A percentile compares a stretch with the other conserved stretches of the same genome.
Conservation (phyloP, 1,139 yeast species). For the Protomyces arabidopsidicola region DNA sequence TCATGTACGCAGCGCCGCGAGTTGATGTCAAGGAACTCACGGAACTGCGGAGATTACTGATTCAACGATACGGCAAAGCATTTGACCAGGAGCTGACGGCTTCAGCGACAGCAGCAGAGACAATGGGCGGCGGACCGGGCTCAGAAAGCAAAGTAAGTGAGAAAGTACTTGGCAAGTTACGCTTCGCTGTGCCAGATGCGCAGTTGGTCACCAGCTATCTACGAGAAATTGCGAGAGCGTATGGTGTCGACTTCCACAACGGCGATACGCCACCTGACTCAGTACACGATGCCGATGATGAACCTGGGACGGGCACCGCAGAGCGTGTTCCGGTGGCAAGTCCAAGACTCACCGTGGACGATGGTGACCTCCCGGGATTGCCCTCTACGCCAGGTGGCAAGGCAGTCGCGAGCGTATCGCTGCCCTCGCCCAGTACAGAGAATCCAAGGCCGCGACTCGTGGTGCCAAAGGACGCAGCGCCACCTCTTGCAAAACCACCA, state of each 20-base stretch:
- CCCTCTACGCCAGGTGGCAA: slow-evolving; percentile 8
- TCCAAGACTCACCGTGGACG: not conserved
- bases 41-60: slow-evolving; percentile 58
- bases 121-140: slow-evolving; percentile 42
- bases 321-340: slow-evolving; percentile 1
- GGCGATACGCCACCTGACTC: slow-evolving; percentile 37
- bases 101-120: slow-evolving; percentile 49
- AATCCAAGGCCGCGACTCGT: slow-evolving; percentile 32
- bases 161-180: slow-evolving; percentile 59
- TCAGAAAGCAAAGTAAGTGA: slow-evolving; percentile 33
- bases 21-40: slow-evolving; percentile 72
- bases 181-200: slow-evolving; percentile 61
- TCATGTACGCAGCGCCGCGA: slow-evolving; percentile 65
- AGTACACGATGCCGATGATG: slow-evolving; percentile 35
- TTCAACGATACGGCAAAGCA: slow-evolving; percentile 59
- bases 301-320: slow-evolving; percentile 23
- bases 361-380: not conserved
- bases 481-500: slow-evolving; percentile 21
- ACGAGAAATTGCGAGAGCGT: slow-evolving; percentile 75
- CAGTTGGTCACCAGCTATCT: slow-evolving; percentile 66
- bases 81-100: slow-evolving; percentile 47
- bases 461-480: slow-evolving; percentile 26
- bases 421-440: slow-evolving; percentile 27
- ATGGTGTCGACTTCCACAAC: slow-evolving; percentile 57
- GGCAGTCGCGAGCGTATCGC: slow-evolving; percentile 28